These are phyloP conservation scores for Wallacemonas sp. DNA, from an alignment of 208 protist genomes.

Conservation along the genomic window DNA sequence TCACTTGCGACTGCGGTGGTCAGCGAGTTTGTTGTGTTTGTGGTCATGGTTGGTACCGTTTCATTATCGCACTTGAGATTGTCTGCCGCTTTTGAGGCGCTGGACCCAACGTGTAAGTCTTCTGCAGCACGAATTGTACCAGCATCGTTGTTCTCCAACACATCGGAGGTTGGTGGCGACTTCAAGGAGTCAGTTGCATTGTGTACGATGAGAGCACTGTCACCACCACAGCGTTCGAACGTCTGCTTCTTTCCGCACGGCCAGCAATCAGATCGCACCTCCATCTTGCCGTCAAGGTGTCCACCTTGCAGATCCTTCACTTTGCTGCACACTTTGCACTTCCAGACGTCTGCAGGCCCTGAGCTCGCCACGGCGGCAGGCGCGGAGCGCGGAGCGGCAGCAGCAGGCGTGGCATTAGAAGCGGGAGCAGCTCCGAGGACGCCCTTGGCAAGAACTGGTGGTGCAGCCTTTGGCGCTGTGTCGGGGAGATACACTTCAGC, in stretches of 20 bases:
- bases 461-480: too few relatives aligned
- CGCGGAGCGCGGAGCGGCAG: not conserved
- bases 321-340: conserved; percentile 43
- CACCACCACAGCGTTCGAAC: conserved; percentile 17
- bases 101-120: too few relatives aligned
- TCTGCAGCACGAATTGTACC: too few relatives aligned
- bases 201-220: not conserved
- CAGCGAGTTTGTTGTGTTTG: not conserved
- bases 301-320: conserved; percentile 42
- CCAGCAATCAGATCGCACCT: conserved; percentile 60
- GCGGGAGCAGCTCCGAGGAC: not conserved
- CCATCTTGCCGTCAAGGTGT: conserved; percentile 49
- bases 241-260: conserved; percentile 49
- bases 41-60: not conserved
- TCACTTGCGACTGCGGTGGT: not conserved
- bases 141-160: not conserved
- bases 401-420: not conserved
- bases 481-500: too few relatives aligned
- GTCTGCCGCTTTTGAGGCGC: too few relatives aligned
- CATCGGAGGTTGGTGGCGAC: not conserved
- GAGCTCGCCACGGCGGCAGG: too few relatives aligned
- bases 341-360: conserved; percentile 24
- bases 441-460: too few relatives aligned
- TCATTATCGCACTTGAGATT: not conserved
- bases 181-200: not conserved